Conservation (phyloP, 2,329 filamentous ascomycete genomes). For the Exserohilum turcica region DNA sequence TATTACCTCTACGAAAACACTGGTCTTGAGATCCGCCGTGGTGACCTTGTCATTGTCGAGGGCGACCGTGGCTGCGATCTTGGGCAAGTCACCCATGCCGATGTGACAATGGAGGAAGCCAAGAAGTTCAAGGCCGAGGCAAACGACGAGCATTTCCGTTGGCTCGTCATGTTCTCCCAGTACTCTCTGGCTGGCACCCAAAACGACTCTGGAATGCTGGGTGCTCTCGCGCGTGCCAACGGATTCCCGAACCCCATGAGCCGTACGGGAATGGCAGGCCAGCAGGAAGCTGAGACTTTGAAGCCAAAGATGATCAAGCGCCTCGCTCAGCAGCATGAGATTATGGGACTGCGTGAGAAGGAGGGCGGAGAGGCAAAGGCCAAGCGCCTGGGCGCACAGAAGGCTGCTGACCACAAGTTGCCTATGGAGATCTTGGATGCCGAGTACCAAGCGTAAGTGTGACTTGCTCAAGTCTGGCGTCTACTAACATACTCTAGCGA, state of each 20-base stretch:
- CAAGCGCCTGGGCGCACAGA: constrained; percentile 94
- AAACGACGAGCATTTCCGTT: constrained; percentile 94
- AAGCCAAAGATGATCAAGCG: constrained; percentile 98
- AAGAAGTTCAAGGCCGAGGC: constrained; percentile 90
- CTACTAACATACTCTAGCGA: constrained; percentile 65
- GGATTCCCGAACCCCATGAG: constrained; percentile 37
- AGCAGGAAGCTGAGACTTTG: constrained; percentile 63
- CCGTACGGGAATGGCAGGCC: constrained; percentile 54
- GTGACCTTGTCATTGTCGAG: constrained; percentile 95
- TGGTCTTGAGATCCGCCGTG: constrained; percentile 84
- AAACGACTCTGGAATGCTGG: constrained; percentile 58
- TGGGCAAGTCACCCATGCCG: constrained; percentile 86
- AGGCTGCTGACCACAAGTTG: constrained; percentile 89
- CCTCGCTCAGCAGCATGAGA: constrained; percentile 87
- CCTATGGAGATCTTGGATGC: constrained; percentile 99
- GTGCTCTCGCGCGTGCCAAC: constrained; percentile 42
- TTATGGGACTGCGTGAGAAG: constrained; percentile 87
- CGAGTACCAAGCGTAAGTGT: constrained; percentile 94
- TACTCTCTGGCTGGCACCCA: constrained; percentile 42
- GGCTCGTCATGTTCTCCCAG: constrained; percentile 98
- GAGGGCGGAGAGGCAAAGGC: constrained; percentile 98
- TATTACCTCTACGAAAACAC: constrained; percentile 98
- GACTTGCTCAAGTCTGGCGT: constrained; percentile 13
- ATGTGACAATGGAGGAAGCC: constrained; percentile 84
- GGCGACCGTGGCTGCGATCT: constrained; percentile 95